Base-by-base conservation (phyloP, 164 flowering plant species). In the Warburgia ugandensis region DNA sequence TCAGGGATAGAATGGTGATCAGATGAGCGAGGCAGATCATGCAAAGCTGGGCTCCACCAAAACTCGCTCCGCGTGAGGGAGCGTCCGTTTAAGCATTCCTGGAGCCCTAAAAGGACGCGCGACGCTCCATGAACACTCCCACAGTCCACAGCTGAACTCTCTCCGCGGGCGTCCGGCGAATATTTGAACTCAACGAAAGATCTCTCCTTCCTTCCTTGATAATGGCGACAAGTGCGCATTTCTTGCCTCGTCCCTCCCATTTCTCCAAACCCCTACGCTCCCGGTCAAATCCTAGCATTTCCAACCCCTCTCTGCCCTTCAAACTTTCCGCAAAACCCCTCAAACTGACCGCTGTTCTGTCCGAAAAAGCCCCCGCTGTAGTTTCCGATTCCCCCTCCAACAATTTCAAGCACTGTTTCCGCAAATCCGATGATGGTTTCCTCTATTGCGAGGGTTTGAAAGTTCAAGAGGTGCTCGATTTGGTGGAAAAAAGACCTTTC, bases 401-500 rank as follows among this genome's bases (percentile, higher is more conserved):
- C 14, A 60, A 60, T 6, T 76, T 87, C 56, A 43, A 77, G 47
- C 98, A 92, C 58, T 92, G 98, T 62, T 92, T 88, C 72, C 64
- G 68, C 36, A 88, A 81, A 64, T 70, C 77, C 2, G 61, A 68
- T 3, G 96, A 92, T 61, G 98, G 94, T 45, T 83, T 64, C 58
- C 73, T 92, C 57, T 76, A 71, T 57, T 88, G 95, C 47, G 98
- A 92, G 70, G 81, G 73, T 2, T 8, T 62, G 43, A 83, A 71
- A 63, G 96, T 92, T 4, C 67, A 78, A 50, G 84, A 85, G 3
- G 60, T 88, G 5, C 69, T 88, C 77, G 77, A 81, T 5, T 49
- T 60, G 10, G 85, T 79, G 16, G 98, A 85, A 31, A 81, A 61
- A 28, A 59, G 95, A 39, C 98, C 96, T 0, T 92, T 92, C 55